A percentile compares a stretch with the other conserved stretches of the same genome.
phyloP scores from a whole-genome alignment of 2,329 filamentous ascomycete genomes.

The Aspergillus flavus region DNA sequence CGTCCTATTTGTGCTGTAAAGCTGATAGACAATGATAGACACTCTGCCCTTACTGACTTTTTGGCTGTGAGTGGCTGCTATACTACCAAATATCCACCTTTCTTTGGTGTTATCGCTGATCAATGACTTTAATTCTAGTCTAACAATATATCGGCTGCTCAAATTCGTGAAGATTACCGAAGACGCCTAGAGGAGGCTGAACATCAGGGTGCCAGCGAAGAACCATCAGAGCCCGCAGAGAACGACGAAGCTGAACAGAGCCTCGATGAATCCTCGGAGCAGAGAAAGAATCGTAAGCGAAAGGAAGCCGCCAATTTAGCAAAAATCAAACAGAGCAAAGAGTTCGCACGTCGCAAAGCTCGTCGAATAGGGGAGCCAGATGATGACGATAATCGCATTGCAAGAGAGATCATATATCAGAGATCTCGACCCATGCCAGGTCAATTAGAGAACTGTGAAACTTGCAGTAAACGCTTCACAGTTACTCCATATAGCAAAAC shows the following conservation, averaged over 20 bases:
- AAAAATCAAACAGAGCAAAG: constrained; percentile 55
- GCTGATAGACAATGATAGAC: constrained; percentile 40
- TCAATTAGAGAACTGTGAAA: constrained; percentile 84
- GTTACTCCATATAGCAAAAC: constrained; percentile 87
- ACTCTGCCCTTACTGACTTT: constrained; percentile 70
- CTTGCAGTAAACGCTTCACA: constrained; percentile 85
- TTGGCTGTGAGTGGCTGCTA: constrained; percentile 56
- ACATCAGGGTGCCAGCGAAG: constrained; percentile 35
- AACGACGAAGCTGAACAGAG: constrained; percentile 38
- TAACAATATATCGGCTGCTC: constrained; percentile 67
- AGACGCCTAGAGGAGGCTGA: constrained; percentile 55
- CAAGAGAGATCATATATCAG: constrained; percentile 57
- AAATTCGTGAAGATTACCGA: constrained; percentile 63
- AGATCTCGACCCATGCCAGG: constrained; percentile 68
- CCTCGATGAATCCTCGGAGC: constrained; percentile 44
- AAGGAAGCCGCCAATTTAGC: constrained; percentile 49
- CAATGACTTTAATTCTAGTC: constrained; percentile 42
- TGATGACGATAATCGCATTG: constrained; percentile 51
- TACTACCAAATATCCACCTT: not conserved
- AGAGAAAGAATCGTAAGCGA: constrained; percentile 60
- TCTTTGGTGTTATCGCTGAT: not conserved
- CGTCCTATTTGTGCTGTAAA: not conserved
- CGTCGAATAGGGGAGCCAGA: constrained; percentile 46
- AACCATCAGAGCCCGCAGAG: constrained; percentile 34
- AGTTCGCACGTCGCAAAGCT: constrained; percentile 49